Base-by-base conservation (phyloP, 139 green algal genomes). In the Pleodorina starrii region DNA sequence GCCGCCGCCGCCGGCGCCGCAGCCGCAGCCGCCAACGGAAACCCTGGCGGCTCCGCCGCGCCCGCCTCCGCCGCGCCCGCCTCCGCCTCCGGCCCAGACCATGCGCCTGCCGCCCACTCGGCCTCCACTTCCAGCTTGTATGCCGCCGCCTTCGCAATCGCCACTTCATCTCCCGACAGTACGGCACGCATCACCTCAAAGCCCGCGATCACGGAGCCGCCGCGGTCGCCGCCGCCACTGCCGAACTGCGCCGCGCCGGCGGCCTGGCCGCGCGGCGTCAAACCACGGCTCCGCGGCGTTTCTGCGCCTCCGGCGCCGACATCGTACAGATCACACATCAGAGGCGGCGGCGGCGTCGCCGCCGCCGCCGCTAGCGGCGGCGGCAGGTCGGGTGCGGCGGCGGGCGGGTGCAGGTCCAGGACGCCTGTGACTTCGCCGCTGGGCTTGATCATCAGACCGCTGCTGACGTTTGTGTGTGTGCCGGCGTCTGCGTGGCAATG, bases 111-210 rank as follows among this genome's bases (percentile, higher is more conserved):
- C 16, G 19, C 36, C 17, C 38, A 54, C 79, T 43, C 80, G 7
- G 42, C 60, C 43, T 77, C 42, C 6, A 14, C 60, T 27, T 14
- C 60, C 60, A 87, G 42, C 80, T 87, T 77, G 11, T 2, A 44
- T 5, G 80, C 80, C 12, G 80, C 40, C 6, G 80, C 60, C 60
- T 35, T 35, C 4, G 17, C n/a, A 17, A 68, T 35, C 10, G 44
- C 44, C 44, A 51, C 66, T 7, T 10, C 0, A 3, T n/a, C 57
- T 9, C 82, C 82, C 2, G 82, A 71, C 43, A 88, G 60, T 32
- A 88, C 44, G 10, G 82, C 82, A 5, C 57, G 66, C 66, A 88
- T 79, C 63, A 88, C 23, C 44, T 51, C 44, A 6, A 88, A 42
- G 25, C 66, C 66, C 44, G 66, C 40, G 6, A 12, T 27, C 9